Percentiles rank a stretch among this genome's conserved stretches.
These are phyloP conservation scores for Persicaria maculosa DNA, from an alignment of 148 eudicot genomes.

Conservation along the genomic window DNA sequence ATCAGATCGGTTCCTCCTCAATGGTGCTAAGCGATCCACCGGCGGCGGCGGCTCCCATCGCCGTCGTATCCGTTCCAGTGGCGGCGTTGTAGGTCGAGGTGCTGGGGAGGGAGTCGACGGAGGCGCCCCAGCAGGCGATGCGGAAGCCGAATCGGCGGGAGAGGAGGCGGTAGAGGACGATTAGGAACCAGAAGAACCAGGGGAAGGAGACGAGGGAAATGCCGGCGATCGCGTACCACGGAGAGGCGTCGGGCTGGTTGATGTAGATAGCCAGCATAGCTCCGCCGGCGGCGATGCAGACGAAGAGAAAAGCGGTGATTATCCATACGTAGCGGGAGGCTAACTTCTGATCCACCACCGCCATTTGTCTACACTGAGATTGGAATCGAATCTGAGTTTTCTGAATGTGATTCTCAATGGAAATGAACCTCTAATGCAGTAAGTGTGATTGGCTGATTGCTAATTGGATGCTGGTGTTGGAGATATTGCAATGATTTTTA, in stretches of 20 bases:
- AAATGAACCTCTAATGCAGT: no score
- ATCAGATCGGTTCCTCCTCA: neutral
- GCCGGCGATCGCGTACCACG: conserved; percentile 27
- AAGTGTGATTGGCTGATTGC: neutral
- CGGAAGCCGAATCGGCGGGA: conserved; percentile 35
- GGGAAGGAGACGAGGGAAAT: conserved; percentile 29
- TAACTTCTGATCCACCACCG: conserved; percentile 10
- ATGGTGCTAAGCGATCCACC: neutral
- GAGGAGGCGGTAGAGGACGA: conserved; percentile 23
- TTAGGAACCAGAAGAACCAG: conserved; percentile 39
- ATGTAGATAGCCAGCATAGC: conserved; percentile 27
- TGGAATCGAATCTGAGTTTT: neutral
- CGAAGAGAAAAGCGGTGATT: conserved; percentile 19
- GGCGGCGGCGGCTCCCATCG: conserved; percentile 6
- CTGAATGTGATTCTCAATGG: neutral
- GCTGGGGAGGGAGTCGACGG: neutral
- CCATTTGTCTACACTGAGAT: neutral
- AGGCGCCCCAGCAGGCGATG: conserved; percentile 34
- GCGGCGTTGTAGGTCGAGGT: neutral
- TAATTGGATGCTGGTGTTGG: neutral
- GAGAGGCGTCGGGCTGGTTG: conserved; percentile 4
- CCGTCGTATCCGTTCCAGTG: neutral
- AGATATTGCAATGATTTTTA: neutral
- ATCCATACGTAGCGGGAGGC: conserved; percentile 30
- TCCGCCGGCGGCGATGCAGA: conserved; percentile 31